phyloP scores from a whole-genome alignment of 2,329 filamentous ascomycete genomes.

The Colletotrichum sp. region DNA sequence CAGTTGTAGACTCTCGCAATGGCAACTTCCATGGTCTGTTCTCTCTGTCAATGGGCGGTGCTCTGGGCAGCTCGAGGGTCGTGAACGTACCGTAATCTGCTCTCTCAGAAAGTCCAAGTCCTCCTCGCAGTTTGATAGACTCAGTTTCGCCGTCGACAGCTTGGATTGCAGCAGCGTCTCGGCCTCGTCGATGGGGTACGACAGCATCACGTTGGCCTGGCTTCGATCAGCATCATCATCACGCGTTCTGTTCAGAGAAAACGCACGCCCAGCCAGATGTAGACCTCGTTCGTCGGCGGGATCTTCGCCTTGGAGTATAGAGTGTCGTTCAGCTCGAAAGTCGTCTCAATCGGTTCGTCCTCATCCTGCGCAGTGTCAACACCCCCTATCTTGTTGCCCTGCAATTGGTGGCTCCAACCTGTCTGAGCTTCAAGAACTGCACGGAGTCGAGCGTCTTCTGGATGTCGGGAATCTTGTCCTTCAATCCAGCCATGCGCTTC shows the following conservation, averaged over 20 bases:
- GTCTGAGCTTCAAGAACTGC: constrained; percentile 78
- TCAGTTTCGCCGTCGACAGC: constrained; percentile 78
- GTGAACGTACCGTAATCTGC: constrained; percentile 82
- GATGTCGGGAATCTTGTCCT: constrained; percentile 97
- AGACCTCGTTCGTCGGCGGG: constrained; percentile 86
- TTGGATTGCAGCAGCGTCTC: constrained; percentile 80
- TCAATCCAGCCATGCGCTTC: constrained; percentile 78
- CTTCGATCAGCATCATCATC: constrained; percentile 26
- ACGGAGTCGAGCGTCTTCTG: constrained; percentile 95
- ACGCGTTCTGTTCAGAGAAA: background rate
- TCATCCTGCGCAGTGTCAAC: constrained; percentile 41
- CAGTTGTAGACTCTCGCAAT: constrained; percentile 98
- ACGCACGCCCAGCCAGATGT: constrained; percentile 90
- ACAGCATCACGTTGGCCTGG: constrained; percentile 94
- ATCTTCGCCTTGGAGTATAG: constrained; percentile 89
- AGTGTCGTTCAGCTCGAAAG: constrained; percentile 96
- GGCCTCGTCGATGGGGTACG: constrained; percentile 90
- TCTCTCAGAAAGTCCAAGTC: constrained; percentile 94
- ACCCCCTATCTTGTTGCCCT: background rate
- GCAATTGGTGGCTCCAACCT: constrained; percentile 50
- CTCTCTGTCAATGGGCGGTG: constrained; percentile 13
- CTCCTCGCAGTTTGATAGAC: constrained; percentile 88
- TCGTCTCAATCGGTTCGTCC: constrained; percentile 81
- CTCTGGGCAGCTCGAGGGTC: background rate
- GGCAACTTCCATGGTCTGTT: constrained; percentile 93